Base-by-base conservation (phyloP, 768 basidiomycete genomes). In the Crucibulum laeve region DNA sequence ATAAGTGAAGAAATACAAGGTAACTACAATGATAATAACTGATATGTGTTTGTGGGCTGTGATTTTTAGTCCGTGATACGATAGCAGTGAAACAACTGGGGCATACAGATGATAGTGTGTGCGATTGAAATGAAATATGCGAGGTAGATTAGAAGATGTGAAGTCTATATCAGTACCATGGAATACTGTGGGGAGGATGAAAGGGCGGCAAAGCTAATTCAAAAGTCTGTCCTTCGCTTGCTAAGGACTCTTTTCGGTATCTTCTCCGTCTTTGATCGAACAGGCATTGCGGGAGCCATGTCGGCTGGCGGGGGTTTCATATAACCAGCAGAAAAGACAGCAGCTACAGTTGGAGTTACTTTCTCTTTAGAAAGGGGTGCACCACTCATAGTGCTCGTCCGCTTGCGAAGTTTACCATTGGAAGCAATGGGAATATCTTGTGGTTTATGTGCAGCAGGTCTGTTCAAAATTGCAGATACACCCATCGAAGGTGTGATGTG, bases 211-310 rank as follows among this genome's bases (percentile, higher is more conserved):
- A n/a, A 40, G 19, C 33, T 38, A 38, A 19, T 47, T 55, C 53
- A 69, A 21, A 61, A 53, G 45, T 70, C 64, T 5, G 59, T 57
- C 47, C 66, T 62, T 43, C 67, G 63, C 53, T 75, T 76, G 56
- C 69, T 76, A 46, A 74, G 56, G 5, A 73, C 55, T 44, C 62
- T 64, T 51, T 66, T 69, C 14, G 60, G 53, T 19, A 56, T 46
- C 34, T 54, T 53, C 24, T 55, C 47, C 24, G 50, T 51, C 40
- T 55, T 55, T 36, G 46, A 38, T 15, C 47, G n/a, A n/a, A n/a
- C n/a, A n/a, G n/a, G n/a, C n/a, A n/a, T 38, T 15, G 49, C 30
- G 33, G 24, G 38, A 23, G 42, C 37, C 25, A 19, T 46, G 40
- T 42, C 40, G 30, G 17, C 26, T 25, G 40, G 30, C n/a, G 28